phyloP scores from a whole-genome alignment of 2,329 filamentous ascomycete species.

The Alternaria conjuncta region DNA sequence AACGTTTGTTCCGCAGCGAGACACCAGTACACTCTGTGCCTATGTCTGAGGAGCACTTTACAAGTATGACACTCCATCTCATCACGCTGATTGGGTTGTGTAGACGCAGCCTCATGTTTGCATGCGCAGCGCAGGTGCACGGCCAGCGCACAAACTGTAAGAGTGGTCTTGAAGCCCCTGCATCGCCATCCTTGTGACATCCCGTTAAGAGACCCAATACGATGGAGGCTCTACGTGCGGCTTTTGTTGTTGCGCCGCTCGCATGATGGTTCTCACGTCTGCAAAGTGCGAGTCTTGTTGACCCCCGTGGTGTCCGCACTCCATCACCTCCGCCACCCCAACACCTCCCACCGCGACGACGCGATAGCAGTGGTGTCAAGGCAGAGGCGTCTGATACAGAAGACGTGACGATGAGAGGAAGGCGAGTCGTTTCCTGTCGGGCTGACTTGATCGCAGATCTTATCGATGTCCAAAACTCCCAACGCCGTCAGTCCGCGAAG shows the following conservation, averaged over 20 bases:
- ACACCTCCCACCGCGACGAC: neutral
- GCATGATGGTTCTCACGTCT: neutral
- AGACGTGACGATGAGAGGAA: neutral
- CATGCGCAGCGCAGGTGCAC: neutral
- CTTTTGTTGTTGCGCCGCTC: neutral
- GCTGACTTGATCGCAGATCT: neutral
- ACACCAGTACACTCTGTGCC: neutral
- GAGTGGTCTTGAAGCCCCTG: neutral
- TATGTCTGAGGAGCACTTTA: neutral
- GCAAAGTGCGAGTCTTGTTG: constrained; percentile 3
- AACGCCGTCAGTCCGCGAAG: neutral
- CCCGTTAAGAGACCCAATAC: neutral
- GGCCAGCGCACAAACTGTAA: neutral
- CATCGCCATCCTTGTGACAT: neutral
- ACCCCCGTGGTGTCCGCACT: neutral
- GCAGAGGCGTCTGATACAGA: neutral
- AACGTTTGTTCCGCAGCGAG: neutral
- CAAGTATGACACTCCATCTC: neutral
- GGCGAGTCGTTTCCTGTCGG: neutral
- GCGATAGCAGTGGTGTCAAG: neutral
- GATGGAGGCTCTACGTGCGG: neutral
- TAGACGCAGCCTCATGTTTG: neutral
- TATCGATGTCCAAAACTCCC: neutral
- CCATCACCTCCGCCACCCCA: neutral
- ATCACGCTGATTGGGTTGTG: neutral